phyloP scores from a whole-genome alignment of 2,329 filamentous ascomycete genomes.

The Colletotrichum karsti region DNA sequence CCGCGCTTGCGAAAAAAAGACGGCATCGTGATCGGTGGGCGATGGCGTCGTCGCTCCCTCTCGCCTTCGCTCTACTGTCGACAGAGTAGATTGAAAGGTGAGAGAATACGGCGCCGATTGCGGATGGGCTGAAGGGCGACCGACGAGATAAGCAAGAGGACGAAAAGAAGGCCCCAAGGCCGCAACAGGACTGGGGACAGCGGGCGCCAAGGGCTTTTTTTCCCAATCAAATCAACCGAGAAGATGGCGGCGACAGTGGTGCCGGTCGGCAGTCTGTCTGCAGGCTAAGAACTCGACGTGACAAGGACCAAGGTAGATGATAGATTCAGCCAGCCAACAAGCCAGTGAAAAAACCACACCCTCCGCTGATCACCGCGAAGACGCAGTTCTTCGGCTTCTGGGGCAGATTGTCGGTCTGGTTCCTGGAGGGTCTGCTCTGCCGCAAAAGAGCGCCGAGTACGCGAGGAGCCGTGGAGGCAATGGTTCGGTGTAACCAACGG shows the following conservation, averaged over 20 bases:
- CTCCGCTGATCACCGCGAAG: constrained; percentile 8
- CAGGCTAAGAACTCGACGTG: constrained; percentile 18
- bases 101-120: constrained; percentile 22
- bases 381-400: neutral
- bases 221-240: constrained; percentile 14
- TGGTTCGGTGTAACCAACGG: neutral
- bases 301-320: constrained; percentile 13
- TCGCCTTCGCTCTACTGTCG: constrained; percentile 26
- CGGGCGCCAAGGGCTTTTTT: constrained; percentile 28
- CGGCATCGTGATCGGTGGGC: constrained; percentile 37
- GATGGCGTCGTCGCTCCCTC: neutral
- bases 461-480: neutral
- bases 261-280: constrained; percentile 23
- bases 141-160: constrained; percentile 22
- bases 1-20: constrained; percentile 55
- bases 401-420: neutral
- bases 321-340: constrained; percentile 13
- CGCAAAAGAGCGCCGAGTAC: neutral
- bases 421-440: neutral
- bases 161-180: constrained; percentile 25
- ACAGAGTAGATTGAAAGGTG: constrained; percentile 22
- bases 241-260: constrained; percentile 24
- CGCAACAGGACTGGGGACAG: constrained; percentile 21
- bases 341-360: constrained; percentile 19
- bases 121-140: constrained; percentile 24